Base-by-base conservation (phyloP, 1,284 basidiomycete species). In the Anthracocystis setariae region DNA sequence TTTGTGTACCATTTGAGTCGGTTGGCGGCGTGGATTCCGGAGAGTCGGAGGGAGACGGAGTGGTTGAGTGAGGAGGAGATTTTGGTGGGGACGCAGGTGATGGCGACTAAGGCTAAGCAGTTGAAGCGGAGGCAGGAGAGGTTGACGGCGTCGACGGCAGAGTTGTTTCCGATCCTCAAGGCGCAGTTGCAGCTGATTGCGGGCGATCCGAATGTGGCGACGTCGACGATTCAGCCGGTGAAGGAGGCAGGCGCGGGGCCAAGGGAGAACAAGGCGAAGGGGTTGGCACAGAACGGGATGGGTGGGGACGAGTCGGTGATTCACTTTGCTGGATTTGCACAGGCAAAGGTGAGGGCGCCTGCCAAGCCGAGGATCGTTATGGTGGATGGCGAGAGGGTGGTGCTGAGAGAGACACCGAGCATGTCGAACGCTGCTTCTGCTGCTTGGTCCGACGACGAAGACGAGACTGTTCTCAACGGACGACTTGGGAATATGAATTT, bases 21-120 rank as follows among this genome's bases (percentile, higher is more conserved):
- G 35, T 20, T 68, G 21, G 65, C 65, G 5, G 65, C 58, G 8
- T 68, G 65, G 65, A 61, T 68, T 12, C 65, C 65, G 15, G 65
- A 68, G 43, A 68, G 55, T 39, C 47, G 59, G 35, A 39, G 32
- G 9, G 59, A 59, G 12, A 53, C 49, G 17, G 65, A 68, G 37
- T 68, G 65, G 59, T 27, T 68, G 23, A 62, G 58, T 35, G 65
- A 68, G 38, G 65, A 62, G 21, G 65, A 68, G 49, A 62, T 68
- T 32, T n/a, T 68, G 40, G 38, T 68, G 4, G 65, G 65, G 12
- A 58, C 65, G 23, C 65, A 57, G 32, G 59, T 62, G 20, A 62
- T 62, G 65, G 55, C 54, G 43, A 58, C 49, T 17, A 57, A 58
- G 23, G 59, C 52, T 8, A 56, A 62, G 18, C 60, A 68, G 50